phyloP scores from a whole-genome alignment of 1,284 basidiomycete species.

The Ganoderma sinense region DNA sequence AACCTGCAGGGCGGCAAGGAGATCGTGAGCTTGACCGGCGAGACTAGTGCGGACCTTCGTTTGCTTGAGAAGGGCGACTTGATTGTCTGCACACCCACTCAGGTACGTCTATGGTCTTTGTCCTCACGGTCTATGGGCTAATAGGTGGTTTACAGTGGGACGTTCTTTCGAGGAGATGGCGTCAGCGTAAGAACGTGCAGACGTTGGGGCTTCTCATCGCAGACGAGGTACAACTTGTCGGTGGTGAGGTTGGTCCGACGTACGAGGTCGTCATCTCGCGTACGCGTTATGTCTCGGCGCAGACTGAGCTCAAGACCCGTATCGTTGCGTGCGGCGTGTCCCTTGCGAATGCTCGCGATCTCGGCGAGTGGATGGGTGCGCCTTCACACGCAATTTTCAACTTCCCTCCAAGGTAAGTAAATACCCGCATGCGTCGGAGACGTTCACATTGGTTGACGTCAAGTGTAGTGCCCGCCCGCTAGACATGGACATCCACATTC shows the following conservation, averaged over 20 bases:
- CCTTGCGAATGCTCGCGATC: slow-evolving; percentile 93
- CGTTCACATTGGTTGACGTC: slow-evolving; percentile 10
- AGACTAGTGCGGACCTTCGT: slow-evolving; percentile 93
- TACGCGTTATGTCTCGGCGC: slow-evolving; percentile 95
- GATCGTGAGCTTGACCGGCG: slow-evolving; percentile 92
- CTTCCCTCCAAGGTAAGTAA: slow-evolving; percentile 85
- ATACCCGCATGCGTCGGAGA: background rate
- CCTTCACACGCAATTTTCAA: slow-evolving; percentile 96
- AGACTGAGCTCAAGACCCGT: slow-evolving; percentile 90
- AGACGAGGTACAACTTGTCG: slow-evolving; percentile 95
- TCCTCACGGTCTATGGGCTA: slow-evolving; percentile 13
- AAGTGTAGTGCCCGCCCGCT: slow-evolving; percentile 83
- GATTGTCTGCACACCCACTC: slow-evolving; percentile 90
- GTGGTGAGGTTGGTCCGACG: slow-evolving; percentile 92
- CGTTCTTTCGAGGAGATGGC: slow-evolving; percentile 94
- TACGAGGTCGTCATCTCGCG: slow-evolving; percentile 97
- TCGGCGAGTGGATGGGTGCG: slow-evolving; percentile 98
- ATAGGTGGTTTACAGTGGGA: slow-evolving; percentile 78
- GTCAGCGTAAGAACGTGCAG: slow-evolving; percentile 96
- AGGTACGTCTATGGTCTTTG: slow-evolving; percentile 50
- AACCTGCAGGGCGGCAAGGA: slow-evolving; percentile 89
- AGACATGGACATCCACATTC: slow-evolving; percentile 97
- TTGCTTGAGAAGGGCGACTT: slow-evolving; percentile 92
- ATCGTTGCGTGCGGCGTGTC: slow-evolving; percentile 96
- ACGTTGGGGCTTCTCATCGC: slow-evolving; percentile 93